Evolutionary conservation across 163 green algal species (phyloP), one percentile per base, ranked within the genome.

Genomic region (Scenedesmus sp.): DNA sequence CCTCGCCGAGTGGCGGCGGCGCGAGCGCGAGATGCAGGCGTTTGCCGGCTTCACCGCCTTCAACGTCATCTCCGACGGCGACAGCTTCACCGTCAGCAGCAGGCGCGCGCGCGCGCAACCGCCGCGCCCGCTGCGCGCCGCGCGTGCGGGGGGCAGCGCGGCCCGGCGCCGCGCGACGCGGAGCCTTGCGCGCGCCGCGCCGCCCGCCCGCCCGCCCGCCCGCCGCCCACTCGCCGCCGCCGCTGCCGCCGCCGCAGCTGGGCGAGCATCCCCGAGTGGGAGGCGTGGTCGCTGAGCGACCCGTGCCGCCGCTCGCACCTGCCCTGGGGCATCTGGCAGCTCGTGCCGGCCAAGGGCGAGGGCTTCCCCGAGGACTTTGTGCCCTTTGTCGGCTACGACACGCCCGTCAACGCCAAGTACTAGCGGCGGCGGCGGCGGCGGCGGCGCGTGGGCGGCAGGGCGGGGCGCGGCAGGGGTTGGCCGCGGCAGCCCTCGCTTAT

Each of bases 301-400:
- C 66, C 44, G 42, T 75, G 57, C 17, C 57, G 71, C 17, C 67
- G 78, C 15, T 76, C 78, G 48, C 83, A 87, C 79, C 70, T 83
- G n/a, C 83, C 83, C 2, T 34, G n/a, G 56, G 84, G 77, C 24
- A 62, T 88, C 26, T 88, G 67, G 31, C 84, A 89, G 69, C 80
- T 66, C 57, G 84, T 85, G 33, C 84, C 84, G 2, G 58, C 47
- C 28, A 79, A 81, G 42, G 76, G 81, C 3, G 81, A 84, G 44
- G 75, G 80, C 24, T 83, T 85, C 26, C 79, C 70, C 44, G 78
- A 81, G 48, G 70, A 81, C 60, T 85, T 81, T 75, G 58, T 84
- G 6, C 78, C 72, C 1, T 79, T 70, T 33, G 62, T 75, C 50
- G 63, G 78, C 76, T 64, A 78, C 7, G 45, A 72, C 14, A 73